Conservation (phyloP, 768 basidiomycete species). For the Scleroderma bovista region DNA sequence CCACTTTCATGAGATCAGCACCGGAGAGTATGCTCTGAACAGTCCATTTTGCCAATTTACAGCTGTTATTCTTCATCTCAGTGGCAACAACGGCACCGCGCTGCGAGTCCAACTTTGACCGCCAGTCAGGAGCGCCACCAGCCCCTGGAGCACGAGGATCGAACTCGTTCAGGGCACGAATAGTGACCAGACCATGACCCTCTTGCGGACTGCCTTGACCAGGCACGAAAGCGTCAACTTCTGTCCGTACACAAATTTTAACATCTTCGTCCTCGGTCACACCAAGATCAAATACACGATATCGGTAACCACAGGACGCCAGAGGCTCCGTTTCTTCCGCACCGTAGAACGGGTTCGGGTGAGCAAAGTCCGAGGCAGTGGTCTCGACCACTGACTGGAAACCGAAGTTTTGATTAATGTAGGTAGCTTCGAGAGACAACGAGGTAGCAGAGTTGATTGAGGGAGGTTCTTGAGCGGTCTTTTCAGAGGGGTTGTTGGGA, state of each 20-base stretch:
- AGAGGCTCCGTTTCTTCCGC: conserved; percentile 93
- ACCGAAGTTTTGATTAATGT: conserved; percentile 97
- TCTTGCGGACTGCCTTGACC: conserved; percentile 56
- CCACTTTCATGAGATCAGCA: conserved; percentile 95
- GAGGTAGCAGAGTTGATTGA: conserved; percentile 92
- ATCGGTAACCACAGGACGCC: conserved; percentile 94
- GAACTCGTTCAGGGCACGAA: conserved; percentile 96
- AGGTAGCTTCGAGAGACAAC: conserved; percentile 93
- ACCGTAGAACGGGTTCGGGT: conserved; percentile 94
- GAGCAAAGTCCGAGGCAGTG: conserved; percentile 64
- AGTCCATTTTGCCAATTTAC: conserved; percentile 96
- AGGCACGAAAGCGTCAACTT: conserved; percentile 85
- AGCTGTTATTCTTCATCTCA: conserved; percentile 99
- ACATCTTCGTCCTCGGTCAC: conserved; percentile 88
- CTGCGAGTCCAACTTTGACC: conserved; percentile 92
- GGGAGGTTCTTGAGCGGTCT: conserved; percentile 60
- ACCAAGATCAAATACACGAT: conserved; percentile 90
- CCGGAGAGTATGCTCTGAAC: conserved; percentile 94
- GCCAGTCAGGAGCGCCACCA: conserved; percentile 98
- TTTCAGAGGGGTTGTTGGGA: conserved; percentile 71
- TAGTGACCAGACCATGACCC: conserved; percentile 78
- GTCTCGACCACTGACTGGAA: conserved; percentile 90
- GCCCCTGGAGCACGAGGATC: conserved; percentile 86
- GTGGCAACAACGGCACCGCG: conserved; percentile 97
- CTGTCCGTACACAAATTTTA: conserved; percentile 89